Evolutionary conservation across 148 eudicot genomes (phyloP).

Genomic region (Nyssa sinensis): DNA sequence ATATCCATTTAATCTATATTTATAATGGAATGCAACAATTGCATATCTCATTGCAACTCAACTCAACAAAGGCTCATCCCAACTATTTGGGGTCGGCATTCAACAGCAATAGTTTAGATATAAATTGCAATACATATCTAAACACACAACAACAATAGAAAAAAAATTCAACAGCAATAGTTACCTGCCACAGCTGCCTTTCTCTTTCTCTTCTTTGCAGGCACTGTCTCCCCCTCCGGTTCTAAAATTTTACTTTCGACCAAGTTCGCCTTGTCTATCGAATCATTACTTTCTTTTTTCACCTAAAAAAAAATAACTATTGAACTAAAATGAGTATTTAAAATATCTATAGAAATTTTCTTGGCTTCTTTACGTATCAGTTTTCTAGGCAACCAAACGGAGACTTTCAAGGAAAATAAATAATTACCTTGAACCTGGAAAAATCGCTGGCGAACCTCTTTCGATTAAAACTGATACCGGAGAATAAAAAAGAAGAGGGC

Average conservation of each 20-base stretch:
- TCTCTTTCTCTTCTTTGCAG: slow-evolving; percentile 72
- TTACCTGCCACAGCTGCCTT: slow-evolving; percentile 50
- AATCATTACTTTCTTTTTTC: slow-evolving; percentile 46
- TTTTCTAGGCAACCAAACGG: background rate
- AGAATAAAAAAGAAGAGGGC: slow-evolving; percentile 71
- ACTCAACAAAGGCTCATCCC: too few species aligned
- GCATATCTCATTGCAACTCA: too few species aligned
- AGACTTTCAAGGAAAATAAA: background rate
- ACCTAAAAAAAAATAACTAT: slow-evolving; percentile 35
- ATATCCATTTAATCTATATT: too few species aligned
- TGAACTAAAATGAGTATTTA: background rate
- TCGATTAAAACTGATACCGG: slow-evolving; percentile 67
- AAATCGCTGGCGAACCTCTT: slow-evolving; percentile 70
- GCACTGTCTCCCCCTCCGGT: slow-evolving; percentile 29
- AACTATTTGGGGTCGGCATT: too few species aligned
- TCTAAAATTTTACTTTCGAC: slow-evolving; percentile 20
- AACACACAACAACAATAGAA: too few species aligned
- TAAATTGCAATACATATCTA: too few species aligned
- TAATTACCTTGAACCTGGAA: slow-evolving; percentile 58
- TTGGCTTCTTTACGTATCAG: background rate
- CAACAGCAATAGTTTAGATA: too few species aligned
- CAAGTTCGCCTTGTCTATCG: slow-evolving; percentile 21
- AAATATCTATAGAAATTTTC: background rate
- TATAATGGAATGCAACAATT: too few species aligned
- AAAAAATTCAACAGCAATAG: background rate